Evolutionary conservation across 1,284 basidiomycete species (phyloP), one percentile per base, ranked within the genome.

Genomic region (Ceratobasidium sp.): DNA sequence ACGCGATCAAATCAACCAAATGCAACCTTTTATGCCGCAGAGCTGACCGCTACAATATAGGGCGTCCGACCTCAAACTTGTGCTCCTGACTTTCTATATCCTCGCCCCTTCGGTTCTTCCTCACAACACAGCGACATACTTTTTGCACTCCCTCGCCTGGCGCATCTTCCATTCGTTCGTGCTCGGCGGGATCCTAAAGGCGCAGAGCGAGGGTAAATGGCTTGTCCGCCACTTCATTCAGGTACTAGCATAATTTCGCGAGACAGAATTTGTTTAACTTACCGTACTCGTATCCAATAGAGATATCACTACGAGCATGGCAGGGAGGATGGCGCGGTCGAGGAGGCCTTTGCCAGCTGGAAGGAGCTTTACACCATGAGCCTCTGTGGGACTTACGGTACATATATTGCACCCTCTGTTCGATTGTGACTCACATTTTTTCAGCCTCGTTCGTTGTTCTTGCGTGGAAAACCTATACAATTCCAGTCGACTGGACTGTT

Each of bases 271-370:
- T 90, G 95, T 80, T 96, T 95, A 80, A 89, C 95, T 53, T 22
- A 51, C 14, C 29, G 16, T 34, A 14, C 29, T 16, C 6, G 16
- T 22, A 41, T 46, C 16, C n/a, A 5, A 24, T 41, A 72, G 69
- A 49, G 27, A 3, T 64, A 75, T 24, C 76, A 77, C 48, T 75
- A 76, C 41, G 79, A 79, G 34, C 77, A 84, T 83, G 77, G 84
- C 84, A 76, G 78, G 54, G 87, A 89, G 76, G 86, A 80, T 19
- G 78, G 90, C 66, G 95, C 96, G 0, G 89, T 96, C 13, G 87
- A 90, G 62, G 97, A 98, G 81, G 94, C 96, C 0, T 99, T 98
- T 80, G 86, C 87, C 41, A 97, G 97, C 81, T 99, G 96, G 96
- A 98, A 98, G 83, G 87, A 87, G 6, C 87, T 94, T 46, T 98